Evolutionary conservation across 495 filamentous ascomycete genomes (phyloP), one percentile per base, ranked within the genome.

Genomic region (Xylaria grammica): DNA sequence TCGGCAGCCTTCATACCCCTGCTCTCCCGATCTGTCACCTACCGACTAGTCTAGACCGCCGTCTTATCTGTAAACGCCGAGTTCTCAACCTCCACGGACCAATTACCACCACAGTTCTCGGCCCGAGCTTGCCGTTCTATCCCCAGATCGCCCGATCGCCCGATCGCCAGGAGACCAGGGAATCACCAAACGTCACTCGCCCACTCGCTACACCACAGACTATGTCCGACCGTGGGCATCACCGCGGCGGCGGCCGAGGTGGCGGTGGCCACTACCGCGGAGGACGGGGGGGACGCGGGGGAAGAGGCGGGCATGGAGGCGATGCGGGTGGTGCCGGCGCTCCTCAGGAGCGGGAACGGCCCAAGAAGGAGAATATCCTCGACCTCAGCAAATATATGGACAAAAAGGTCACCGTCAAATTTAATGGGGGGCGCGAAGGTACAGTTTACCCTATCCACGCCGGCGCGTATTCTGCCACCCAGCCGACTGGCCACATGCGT

Each of bases 301-400:
- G 79, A 13, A 67, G 70, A 66, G 75, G 75, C 11, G 71, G 75
- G 42, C 76, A 75, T 57, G 70, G 74, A 48, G 68, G 67, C 44
- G 69, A 67, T 19, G 57, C 71, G 46, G 71, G 62, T 40, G 56
- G 65, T 61, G 53, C 65, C 26, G 67, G 62, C 62, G 60, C 67
- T 15, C 79, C 77, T 66, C 80, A 82, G 51, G 84, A 86, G 68
- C 79, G 84, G 65, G 89, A 92, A 74, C 89, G 91, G 67, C 92
- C 93, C 63, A 97, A 97, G 85, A 97, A 97, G 81, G 94, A 99
- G 75, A 97, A 97, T 73, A 99, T 99, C 70, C 85, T 99, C 22
- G 95, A 99, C 67, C 79, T 99, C 65, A 86, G 82, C 74, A 96
- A 96, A 81, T 99, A 97, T 74, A 93, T 96, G 88, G 95, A 98